Evolutionary conservation across 1,139 yeast species (phyloP).

Genomic region (Wickerhamomyces sp.): DNA sequence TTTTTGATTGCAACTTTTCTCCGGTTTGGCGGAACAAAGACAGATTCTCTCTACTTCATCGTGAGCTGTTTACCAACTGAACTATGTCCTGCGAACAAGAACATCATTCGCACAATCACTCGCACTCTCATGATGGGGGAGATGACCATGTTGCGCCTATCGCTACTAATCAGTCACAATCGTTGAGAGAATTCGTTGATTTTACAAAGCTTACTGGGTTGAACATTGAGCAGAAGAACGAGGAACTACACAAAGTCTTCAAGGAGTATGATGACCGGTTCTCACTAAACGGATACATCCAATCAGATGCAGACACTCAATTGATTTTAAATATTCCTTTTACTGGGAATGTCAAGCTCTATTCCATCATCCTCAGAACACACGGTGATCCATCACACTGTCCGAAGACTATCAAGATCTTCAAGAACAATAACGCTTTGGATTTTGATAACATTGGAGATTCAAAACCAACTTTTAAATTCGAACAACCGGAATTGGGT

Average conservation of each 20-base stretch:
- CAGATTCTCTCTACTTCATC: too few relatives aligned
- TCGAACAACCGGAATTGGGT: conserved; percentile 66
- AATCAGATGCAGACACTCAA: conserved; percentile 81
- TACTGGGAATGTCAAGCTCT: conserved; percentile 68
- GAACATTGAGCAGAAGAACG: conserved; percentile 51
- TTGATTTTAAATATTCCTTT: conserved; percentile 75
- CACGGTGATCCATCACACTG: conserved; percentile 54
- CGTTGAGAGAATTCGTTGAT: conserved; percentile 58
- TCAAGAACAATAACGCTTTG: conserved; percentile 61
- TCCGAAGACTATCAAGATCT: conserved; percentile 65
- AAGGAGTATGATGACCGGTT: conserved; percentile 38
- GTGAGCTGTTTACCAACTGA: too few relatives aligned
- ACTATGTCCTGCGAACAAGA: conserved; percentile 34
- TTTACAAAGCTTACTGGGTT: conserved; percentile 57
- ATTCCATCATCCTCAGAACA: conserved; percentile 66
- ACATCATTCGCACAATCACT: conserved; percentile 25
- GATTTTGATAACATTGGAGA: conserved; percentile 64
- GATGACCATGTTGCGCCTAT: conserved; percentile 56
- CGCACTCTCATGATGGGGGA: conserved; percentile 25
- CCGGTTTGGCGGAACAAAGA: too few relatives aligned
- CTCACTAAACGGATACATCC: conserved; percentile 39
- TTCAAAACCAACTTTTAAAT: conserved; percentile 43
- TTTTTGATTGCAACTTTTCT: too few relatives aligned
- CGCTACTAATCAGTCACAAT: conserved; percentile 66
- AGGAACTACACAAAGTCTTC: conserved; percentile 52